phyloP scores from a whole-genome alignment of 148 eudicot species.

The Vaccinium corymbosum region DNA sequence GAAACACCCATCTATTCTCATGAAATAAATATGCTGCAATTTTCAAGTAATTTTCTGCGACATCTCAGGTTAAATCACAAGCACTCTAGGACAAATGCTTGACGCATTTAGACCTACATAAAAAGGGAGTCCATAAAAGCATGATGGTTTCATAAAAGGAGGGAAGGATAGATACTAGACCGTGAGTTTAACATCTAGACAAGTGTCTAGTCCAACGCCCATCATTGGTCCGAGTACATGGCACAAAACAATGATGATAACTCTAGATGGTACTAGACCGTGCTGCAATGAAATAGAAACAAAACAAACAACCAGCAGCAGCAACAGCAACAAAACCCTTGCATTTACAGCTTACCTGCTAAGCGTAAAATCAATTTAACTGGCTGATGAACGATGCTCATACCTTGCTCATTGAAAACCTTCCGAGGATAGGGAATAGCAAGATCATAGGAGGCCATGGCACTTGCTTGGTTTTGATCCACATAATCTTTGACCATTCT shows the following conservation, averaged over 20 bases:
- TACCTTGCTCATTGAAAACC: constrained; percentile 54
- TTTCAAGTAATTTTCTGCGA: neutral
- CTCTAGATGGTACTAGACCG: neutral
- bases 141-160: neutral
- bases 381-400: neutral
- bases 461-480: constrained; percentile 36
- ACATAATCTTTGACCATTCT: constrained; percentile 49
- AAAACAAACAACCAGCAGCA: neutral
- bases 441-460: constrained; percentile 42
- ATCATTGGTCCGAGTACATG: neutral
- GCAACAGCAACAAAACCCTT: neutral
- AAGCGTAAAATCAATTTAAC: neutral
- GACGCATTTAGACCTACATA: neutral
- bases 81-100: neutral
- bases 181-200: neutral
- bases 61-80: neutral
- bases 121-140: neutral
- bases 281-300: neutral
- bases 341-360: neutral
- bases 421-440: constrained; percentile 68
- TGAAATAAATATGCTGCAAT: neutral
- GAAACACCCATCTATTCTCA: neutral
- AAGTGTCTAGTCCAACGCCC: neutral
- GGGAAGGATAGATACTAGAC: neutral
- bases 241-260: neutral